Evolutionary conservation across 192 early-diverging fungal genomes (phyloP), one percentile per base, ranked within the genome.

Genomic region (Phlyctochytrium arcticum): DNA sequence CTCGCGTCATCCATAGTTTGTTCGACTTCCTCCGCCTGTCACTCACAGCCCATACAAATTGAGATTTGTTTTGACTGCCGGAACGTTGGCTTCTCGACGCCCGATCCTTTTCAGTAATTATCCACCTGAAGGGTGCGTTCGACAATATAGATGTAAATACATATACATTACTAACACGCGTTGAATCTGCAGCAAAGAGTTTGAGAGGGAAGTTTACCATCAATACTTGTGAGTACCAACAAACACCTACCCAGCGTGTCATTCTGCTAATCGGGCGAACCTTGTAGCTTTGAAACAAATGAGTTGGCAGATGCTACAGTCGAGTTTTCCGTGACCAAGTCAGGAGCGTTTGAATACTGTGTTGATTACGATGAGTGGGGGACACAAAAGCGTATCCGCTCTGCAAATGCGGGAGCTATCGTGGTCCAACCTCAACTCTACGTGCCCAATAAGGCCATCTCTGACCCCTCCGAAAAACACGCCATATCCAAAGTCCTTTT

Each of bases 341-440:
- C 96, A 0, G 96, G 96, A 26, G 90, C 89, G 3, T 98, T 84
- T 71, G 89, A 95, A 73, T 98, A 95, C 71, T 89, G 85, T 63
- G 81, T 94, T 37, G 86, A 88, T 48, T 90, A 89, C 71, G 30
- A 58, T 12, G 62, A 57, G 46, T 54, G 24, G 47, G 15, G 21
- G 39, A 49, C 60, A 4, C 55, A 23, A 23, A 30, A 7, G 15
- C 57, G 46, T 6, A 50, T 61, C 2, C 47, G 51, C 12, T 65
- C 79, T 29, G 84, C 81, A 19, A 66, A 67, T 3, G 73, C 75
- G 0, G 85, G 90, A 17, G 82, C 85, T 66, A 88, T 98, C 62
- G 80, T 94, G 6, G 92, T 98, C 6, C 94, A 98, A 51, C 96
- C 96, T n/a, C 74, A 85, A 12, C 72, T 99, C 24, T 63, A 46